Evolutionary conservation across 1,284 basidiomycete genomes (phyloP).

Genomic region (Naganishia albida): DNA sequence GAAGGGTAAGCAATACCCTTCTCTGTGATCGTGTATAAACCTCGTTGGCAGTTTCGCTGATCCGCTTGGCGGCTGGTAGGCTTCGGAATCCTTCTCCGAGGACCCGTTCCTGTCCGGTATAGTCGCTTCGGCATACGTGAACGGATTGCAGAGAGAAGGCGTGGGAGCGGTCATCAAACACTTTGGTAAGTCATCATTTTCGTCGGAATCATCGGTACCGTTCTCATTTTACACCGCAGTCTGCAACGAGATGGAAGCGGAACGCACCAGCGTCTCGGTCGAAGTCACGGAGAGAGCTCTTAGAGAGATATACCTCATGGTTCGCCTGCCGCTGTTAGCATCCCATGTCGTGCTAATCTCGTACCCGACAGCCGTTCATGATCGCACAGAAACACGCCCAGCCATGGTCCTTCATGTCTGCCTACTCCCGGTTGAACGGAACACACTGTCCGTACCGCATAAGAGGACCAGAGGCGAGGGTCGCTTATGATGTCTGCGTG

Average conservation of each 20-base stretch:
- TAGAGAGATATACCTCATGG: slow-evolving; percentile 57
- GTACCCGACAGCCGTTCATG: slow-evolving; percentile 48
- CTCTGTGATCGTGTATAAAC: not conserved
- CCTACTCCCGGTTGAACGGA: slow-evolving; percentile 67
- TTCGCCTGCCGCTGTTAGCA: no score
- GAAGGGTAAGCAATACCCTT: slow-evolving; percentile 52
- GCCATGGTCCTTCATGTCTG: slow-evolving; percentile 67
- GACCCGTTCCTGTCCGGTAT: slow-evolving; percentile 59
- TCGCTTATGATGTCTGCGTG: not conserved
- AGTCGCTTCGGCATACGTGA: slow-evolving; percentile 65
- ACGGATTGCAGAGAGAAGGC: slow-evolving; percentile 65
- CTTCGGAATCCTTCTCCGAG: slow-evolving; percentile 41
- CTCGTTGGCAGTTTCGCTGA: not conserved
- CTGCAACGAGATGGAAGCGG: slow-evolving; percentile 35
- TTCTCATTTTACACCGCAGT: slow-evolving; percentile 32
- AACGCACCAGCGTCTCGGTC: slow-evolving; percentile 56
- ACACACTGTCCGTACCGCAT: slow-evolving; percentile 52
- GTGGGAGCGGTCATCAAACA: slow-evolving; percentile 63
- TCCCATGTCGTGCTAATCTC: no score
- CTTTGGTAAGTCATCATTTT: slow-evolving; percentile 38
- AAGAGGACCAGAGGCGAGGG: not conserved
- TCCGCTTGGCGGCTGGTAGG: slow-evolving; percentile 30
- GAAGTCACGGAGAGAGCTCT: slow-evolving; percentile 65
- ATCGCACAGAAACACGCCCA: slow-evolving; percentile 62
- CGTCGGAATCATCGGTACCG: no score